Base-by-base conservation (phyloP, 2,329 filamentous ascomycete species). In the Aureobasidium sp. region DNA sequence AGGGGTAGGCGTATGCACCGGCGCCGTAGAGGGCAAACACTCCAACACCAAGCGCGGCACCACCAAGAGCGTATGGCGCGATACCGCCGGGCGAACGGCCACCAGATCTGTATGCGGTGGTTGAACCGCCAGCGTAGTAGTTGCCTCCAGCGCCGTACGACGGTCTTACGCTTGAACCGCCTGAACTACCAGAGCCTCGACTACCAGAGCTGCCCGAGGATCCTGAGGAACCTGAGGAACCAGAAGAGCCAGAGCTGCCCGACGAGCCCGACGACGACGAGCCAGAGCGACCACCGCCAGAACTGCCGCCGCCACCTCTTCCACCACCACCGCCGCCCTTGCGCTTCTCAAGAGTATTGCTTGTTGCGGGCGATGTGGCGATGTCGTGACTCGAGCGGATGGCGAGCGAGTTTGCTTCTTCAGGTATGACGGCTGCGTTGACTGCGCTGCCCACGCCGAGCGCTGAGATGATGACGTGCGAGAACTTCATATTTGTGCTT, bases 81-180 rank as follows among this genome's bases (percentile, higher is more conserved):
- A 88, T 80, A 3, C 81, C 79, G 3, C 78, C 72, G 0, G 78
- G 80, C 1, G 79, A 79, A 14, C 62, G 63, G 20, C 52, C n/a
- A 7, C 87, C 87, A 2, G 87, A 66, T 2, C 68, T 64, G 74
- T 89, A 93, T 1, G 89, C 87, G 0, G 71, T 70, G 2, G 76
- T 64, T 0, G 85, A 81, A 53, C 89, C 89, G 53, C 87, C 87
- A 41, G 82, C 82, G 69, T 91, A 91, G 72, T 81, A 89, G 57
- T 71, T 68, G 8, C 87, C 86, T 41, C 85, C 84, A 48, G 84
- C 82, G 44, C 84, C 87, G 68, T 82, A 90, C 0, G 69, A 64
- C 3, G 84, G 84, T 17, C 76, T 68, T 0, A 81, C 75, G 17
- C 87, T 87, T 57, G 81, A 82, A 63, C 87, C 87, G 7, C 78